Evolutionary conservation across 139 green algal species (phyloP), one percentile per base, ranked within the genome.

Genomic region (Asterochloris erici): DNA sequence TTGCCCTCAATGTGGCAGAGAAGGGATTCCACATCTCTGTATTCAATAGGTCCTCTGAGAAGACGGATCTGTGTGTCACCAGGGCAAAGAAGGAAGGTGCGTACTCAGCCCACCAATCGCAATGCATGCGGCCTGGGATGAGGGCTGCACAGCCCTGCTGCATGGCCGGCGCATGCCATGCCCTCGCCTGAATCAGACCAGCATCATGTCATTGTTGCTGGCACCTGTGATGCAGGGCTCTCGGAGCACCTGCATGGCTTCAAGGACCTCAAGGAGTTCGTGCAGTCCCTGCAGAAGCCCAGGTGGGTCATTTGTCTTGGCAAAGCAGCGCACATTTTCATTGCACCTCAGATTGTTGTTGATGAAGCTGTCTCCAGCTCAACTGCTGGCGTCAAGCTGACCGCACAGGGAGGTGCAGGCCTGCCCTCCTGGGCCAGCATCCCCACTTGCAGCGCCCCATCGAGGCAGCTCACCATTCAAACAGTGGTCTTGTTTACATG

Each of bases 1-100:
- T 99, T 77, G 97, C 97, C 0, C 92, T 99, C 12, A 99, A 99
- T 89, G 90, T 99, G 28, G 97, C 97, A 0, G 94, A 98, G 73
- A 99, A 99, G 88, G 97, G 97, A 6, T 99, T 99, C 87, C 79
- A 83, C 15, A 99, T 99, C 79, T 97, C 93, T 9, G 97, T 99
- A 9, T 99, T 93, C 90, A 99, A 99, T 85, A 90, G 97, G 23
- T 94, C 91, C 0, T 91, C 92, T 60, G 92, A 95, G 60, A 99
- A 99, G 92, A 98, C 96, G 0, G 96, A 99, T 81, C 92, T 93
- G 12, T 93, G 91, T 12, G 96, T 98, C n/a, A 89, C 83, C 14
- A 87, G 97, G 15, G 97, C 97, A 0, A 78, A 93, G 80, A 98
- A 98, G 85, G 95, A 99, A 87, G 95, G 94, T 92, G 68, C 78